Percentiles rank a stretch among this genome's conserved stretches.
Conservation (phyloP, 768 basidiomycete species). For the Boletus huronensis region DNA sequence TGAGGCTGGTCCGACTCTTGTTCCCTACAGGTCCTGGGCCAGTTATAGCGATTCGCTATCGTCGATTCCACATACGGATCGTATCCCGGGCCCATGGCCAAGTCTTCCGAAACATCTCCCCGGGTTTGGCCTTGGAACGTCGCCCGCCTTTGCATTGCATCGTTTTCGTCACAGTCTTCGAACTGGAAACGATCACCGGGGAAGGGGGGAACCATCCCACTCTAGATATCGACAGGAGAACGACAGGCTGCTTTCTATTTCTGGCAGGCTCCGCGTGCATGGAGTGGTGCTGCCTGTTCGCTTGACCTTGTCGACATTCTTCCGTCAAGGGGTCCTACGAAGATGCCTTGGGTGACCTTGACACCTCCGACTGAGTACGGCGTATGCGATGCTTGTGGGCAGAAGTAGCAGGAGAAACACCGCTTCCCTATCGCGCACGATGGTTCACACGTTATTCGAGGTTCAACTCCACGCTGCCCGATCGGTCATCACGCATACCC, state of each 20-base stretch:
- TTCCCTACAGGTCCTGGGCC: background rate
- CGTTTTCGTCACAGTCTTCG: background rate
- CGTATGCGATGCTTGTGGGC: background rate
- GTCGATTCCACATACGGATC: background rate
- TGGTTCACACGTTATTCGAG: background rate
- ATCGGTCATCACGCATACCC: background rate
- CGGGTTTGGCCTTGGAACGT: background rate
- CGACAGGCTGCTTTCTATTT: background rate
- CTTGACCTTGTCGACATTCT: background rate
- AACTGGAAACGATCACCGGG: background rate
- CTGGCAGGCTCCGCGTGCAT: background rate
- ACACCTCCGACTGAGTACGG: background rate
- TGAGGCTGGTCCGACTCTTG: background rate
- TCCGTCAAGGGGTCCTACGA: no score
- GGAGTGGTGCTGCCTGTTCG: background rate
- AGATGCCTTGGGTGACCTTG: background rate
- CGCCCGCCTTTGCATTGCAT: background rate
- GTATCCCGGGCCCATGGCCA: background rate
- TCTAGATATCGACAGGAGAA: background rate
- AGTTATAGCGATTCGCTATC: background rate
- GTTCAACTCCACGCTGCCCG: background rate
- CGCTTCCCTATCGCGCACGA: background rate
- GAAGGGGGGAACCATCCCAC: background rate
- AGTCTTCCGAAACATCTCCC: background rate
- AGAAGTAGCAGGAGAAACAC: background rate